phyloP scores from a whole-genome alignment of 2,329 filamentous ascomycete species.

The Xylariaceae sp. region DNA sequence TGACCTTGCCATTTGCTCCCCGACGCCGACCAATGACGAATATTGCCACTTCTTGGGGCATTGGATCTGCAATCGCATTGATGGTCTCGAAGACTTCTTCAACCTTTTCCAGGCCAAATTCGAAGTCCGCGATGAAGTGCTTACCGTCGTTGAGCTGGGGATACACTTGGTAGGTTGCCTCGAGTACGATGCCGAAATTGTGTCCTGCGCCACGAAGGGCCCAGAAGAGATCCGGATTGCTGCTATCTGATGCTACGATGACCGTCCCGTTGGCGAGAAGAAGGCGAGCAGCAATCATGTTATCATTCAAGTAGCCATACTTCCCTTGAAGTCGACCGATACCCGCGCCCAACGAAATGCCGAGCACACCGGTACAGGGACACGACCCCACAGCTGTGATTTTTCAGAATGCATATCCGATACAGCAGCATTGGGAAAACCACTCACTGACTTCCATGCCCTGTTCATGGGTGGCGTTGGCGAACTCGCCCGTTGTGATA shows the following conservation, averaged over 20 bases:
- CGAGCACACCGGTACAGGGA: conserved; percentile 7
- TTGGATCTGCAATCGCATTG: conserved; percentile 2
- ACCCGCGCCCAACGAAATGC: conserved; percentile 18
- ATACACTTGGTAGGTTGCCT: conserved; percentile 7
- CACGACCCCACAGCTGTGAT: conserved; percentile 16
- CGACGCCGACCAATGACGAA: conserved; percentile 9
- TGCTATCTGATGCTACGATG: conserved; percentile 6
- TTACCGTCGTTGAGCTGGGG: conserved; percentile 5
- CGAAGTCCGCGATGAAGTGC: conserved; percentile 1
- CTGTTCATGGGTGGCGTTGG: neutral
- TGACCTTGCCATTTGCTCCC: conserved; percentile 6
- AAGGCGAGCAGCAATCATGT: conserved; percentile 6
- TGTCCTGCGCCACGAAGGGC: conserved; percentile 21
- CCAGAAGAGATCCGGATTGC: conserved; percentile 22
- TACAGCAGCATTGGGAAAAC: neutral
- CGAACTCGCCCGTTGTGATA: conserved; percentile 2
- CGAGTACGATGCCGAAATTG: conserved; percentile 23
- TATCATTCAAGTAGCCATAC: conserved; percentile 18
- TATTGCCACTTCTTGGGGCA: conserved; percentile 5
- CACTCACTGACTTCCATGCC: conserved; percentile 16
- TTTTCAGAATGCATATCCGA: no score
- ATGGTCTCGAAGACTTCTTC: neutral
- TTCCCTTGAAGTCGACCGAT: conserved; percentile 21
- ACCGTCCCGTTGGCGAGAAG: conserved; percentile 18
- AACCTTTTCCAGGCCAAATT: conserved; percentile 2